Evolutionary conservation across 2,329 filamentous ascomycete species (phyloP), one percentile per base, ranked within the genome.

Genomic region (Colletotrichum sp.): DNA sequence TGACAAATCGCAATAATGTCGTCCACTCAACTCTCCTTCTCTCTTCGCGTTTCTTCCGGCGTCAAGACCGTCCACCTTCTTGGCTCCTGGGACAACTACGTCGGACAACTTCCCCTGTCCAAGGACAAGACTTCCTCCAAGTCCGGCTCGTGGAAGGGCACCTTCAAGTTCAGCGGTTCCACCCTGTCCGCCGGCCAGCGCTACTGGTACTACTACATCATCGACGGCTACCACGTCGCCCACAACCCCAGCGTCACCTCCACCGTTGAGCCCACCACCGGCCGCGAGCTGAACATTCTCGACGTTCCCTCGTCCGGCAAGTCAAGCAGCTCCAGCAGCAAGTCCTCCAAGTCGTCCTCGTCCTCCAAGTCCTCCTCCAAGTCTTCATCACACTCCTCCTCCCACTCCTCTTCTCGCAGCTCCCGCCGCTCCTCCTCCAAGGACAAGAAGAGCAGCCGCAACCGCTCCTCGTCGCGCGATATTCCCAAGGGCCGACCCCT

Each of bases 151-250:
- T 99, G 96, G 96, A 95, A 96, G 86, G 97, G 96, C 83, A 98
- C 95, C 83, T 98, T 99, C 90, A 94, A 95, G 88, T 98, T 99
- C 89, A 95, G 97, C 88, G 94, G 94, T 84, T 88, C 92, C 78
- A 96, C 95, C 76, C 92, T 99, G 82, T 93, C 96, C 89, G 90
- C 95, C 81, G 96, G 96, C 85, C 93, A 95, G 85, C 94, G 96
- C 84, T 99, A 99, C 93, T 99, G 97, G 97, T 99, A 99, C 93
- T 99, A 99, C 93, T 99, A 98, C 91, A 98, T 99, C 93, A 97
- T 99, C 86, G 97, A 99, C 86, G 97, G 97, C 81, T 98, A 98
- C 92, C 96, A 98, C 86, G 94, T 98, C 85, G 96, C 96, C 77
- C 96, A 99, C 91, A 97, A 99, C 89, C 96, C 96, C 80, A 95